Conservation (phyloP, 192 early-diverging fungal species). For the Backusella westeae region DNA sequence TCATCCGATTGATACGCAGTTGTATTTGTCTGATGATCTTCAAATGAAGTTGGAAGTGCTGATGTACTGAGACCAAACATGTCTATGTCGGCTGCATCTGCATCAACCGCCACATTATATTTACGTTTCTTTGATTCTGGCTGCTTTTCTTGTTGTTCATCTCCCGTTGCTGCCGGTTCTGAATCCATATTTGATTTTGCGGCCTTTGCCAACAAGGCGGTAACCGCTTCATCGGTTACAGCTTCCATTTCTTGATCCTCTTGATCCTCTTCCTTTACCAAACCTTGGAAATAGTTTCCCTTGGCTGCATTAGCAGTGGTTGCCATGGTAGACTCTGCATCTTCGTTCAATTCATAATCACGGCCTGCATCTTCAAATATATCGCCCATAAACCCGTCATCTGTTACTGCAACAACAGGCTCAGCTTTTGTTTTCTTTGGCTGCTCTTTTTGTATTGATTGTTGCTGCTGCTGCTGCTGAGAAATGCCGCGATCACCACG, state of each 20-base stretch:
- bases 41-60: conserved; percentile 37
- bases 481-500: conserved; percentile 30
- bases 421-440: conserved; percentile 16
- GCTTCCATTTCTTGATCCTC: conserved; percentile 21
- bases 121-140: conserved; percentile 18
- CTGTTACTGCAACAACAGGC: background rate
- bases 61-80: conserved; percentile 49
- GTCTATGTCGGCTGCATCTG: conserved; percentile 49
- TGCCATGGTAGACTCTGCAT: background rate
- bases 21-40: conserved; percentile 34
- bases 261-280: conserved; percentile 21
- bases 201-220: background rate
- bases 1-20: conserved; percentile 54
- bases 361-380: conserved; percentile 88
- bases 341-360: conserved; percentile 67
- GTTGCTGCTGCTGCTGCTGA: background rate
- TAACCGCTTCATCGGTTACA: background rate
- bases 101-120: conserved; percentile 33
- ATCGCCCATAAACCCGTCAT: conserved; percentile 43
- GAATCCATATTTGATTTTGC: background rate
- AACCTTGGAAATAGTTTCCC: conserved; percentile 27
- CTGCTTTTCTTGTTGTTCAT: background rate
- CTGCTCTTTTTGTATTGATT: conserved; percentile 36
- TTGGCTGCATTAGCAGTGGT: conserved; percentile 9
- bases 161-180: background rate